Base-by-base conservation (phyloP, 2,329 filamentous ascomycete species). In the Nemania diffusa region DNA sequence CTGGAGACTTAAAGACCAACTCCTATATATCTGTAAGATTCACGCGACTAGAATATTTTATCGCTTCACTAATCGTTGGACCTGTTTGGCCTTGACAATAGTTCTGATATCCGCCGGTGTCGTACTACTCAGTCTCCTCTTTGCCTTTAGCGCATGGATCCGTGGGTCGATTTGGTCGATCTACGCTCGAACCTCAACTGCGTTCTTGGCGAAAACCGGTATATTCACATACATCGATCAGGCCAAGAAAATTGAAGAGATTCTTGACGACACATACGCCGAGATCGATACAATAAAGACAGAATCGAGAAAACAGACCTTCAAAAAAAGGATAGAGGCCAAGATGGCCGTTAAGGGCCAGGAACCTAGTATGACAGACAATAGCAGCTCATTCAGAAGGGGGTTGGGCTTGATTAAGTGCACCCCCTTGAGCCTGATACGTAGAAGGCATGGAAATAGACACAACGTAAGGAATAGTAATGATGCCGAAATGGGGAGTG, bases 21-120 rank as follows among this genome's bases (percentile, higher is more conserved):
- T 76, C 22, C 24, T 59, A 5, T 73, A 72, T 3, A 77, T 76
- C 60, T 73, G 74, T 77, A 71, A 71, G 75, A 7, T 8, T 17
- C 4, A 26, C 11, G n/a, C 27, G 0, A 9, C 9, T 29, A 11
- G 27, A 3, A 8, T 26, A 9, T 56, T 40, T 20, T 1, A 15
- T 17, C 3, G 1, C 1, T 26, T 1, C 27, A 48, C 57, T 50
- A 26, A 48, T 3, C 9, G 3, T 17, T 27, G n/a, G n/a, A n/a
- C n/a, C n/a, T n/a, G n/a, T 9, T 44, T 2, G 9, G 20, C 22
- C 20, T 5, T 9, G 1, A 17, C 9, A 37, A 3, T 26, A 68
- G 67, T 67, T 42, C 20, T 51, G 0, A 64, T 69, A 4, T 69
- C 67, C 5, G 44, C 60, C 5, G 67, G 57, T 3, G 61, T 69